These are phyloP conservation scores for Wickerhamomyces alni DNA, from an alignment of 805 yeast genomes.

Conservation along the genomic window DNA sequence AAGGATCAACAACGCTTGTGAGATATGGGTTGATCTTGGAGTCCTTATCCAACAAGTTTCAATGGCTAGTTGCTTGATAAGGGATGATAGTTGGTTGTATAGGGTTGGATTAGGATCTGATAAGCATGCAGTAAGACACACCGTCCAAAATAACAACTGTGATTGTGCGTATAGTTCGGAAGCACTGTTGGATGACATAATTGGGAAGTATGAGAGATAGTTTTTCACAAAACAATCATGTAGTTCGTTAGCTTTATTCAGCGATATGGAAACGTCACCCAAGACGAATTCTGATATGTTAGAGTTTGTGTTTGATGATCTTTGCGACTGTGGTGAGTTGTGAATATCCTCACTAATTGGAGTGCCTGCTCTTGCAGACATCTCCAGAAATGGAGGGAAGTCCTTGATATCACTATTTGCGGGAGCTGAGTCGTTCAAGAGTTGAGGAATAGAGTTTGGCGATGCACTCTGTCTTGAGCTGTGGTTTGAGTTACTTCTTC, in stretches of 20 bases:
- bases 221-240: constrained; percentile 63
- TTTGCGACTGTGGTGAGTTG: constrained; percentile 18
- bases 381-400: constrained; percentile 38
- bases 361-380: constrained; percentile 33
- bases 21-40: constrained; percentile 89
- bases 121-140: constrained; percentile 76
- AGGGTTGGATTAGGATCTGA: constrained; percentile 84
- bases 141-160: constrained; percentile 85
- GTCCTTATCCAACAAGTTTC: constrained; percentile 92
- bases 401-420: constrained; percentile 30
- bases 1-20: constrained; percentile 81
- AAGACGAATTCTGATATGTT: constrained; percentile 58
- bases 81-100: constrained; percentile 66
- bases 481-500: constrained; percentile 17
- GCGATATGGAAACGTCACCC: constrained; percentile 67
- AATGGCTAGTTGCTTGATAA: constrained; percentile 81
- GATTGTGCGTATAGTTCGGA: constrained; percentile 77
- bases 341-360: constrained; percentile 10
- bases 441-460: constrained; percentile 25
- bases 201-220: constrained; percentile 75
- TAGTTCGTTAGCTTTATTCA: constrained; percentile 62
- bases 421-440: constrained; percentile 38
- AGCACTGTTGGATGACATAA: constrained; percentile 64
- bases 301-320: constrained; percentile 20
- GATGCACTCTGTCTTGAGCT: constrained; percentile 19